Conservation (phyloP, 768 basidiomycete genomes). For the Pleurotus salmoneostramineus region DNA sequence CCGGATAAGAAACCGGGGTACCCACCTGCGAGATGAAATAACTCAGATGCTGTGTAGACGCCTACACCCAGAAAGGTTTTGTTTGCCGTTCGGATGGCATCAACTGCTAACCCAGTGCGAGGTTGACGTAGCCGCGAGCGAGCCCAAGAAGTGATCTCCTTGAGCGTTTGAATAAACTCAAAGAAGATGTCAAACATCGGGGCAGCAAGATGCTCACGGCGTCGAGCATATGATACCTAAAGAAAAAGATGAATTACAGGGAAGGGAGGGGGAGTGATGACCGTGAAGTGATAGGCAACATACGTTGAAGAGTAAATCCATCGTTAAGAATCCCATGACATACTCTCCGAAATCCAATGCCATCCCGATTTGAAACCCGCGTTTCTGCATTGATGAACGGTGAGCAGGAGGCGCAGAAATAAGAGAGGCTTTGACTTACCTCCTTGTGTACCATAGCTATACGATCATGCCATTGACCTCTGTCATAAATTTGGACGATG, state of each 20-base stretch:
- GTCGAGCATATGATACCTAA: background rate
- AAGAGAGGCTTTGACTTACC: no score
- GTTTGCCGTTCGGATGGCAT: conserved; percentile 4
- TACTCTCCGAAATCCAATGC: conserved; percentile 9
- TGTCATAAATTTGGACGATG: background rate
- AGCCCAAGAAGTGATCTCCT: conserved; percentile 6
- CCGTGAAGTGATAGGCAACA: background rate
- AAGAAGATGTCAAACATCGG: background rate
- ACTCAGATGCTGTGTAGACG: conserved; percentile 6
- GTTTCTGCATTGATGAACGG: background rate
- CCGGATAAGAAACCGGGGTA: background rate
- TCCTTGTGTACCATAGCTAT: background rate
- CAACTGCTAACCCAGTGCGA: conserved; percentile 1
- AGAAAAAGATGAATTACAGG: background rate
- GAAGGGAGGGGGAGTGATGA: background rate
- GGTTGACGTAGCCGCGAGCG: background rate
- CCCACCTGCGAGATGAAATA: background rate
- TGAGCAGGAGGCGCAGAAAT: no score
- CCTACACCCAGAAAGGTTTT: conserved; percentile 7
- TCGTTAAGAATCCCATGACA: conserved; percentile 6
- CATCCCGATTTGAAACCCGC: conserved; percentile 9
- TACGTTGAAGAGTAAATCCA: conserved; percentile 8
- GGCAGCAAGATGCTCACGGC: background rate
- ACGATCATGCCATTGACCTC: background rate
- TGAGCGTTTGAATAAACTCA: background rate